phyloP scores from a whole-genome alignment of 495 filamentous ascomycete genomes.

The Xylaria longipes region DNA sequence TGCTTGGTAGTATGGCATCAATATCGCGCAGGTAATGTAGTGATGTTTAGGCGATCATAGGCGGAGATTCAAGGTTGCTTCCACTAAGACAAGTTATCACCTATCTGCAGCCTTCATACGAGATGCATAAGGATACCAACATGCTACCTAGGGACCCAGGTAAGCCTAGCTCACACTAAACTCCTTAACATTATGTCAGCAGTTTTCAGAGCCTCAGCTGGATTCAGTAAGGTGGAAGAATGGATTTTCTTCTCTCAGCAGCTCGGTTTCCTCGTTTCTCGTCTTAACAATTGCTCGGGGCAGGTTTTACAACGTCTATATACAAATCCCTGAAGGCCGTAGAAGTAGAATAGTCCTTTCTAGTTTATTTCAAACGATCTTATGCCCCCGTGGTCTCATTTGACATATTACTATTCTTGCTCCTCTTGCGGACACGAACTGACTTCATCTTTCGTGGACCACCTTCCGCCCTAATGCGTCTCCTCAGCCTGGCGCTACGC shows the following conservation, averaged over 20 bases:
- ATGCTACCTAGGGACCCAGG: not conserved
- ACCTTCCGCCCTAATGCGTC: slow-evolving; percentile 16
- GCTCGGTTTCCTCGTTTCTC: not conserved
- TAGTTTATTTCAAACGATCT: not conserved
- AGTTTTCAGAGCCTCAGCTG: not conserved
- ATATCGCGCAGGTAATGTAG: not conserved
- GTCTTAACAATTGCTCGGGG: not conserved
- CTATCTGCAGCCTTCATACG: not conserved
- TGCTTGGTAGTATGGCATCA: not conserved
- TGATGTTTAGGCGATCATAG: no score
- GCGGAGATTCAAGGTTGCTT: no score
- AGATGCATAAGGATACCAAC: not conserved
- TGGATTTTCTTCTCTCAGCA: not conserved
- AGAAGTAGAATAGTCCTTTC: not conserved
- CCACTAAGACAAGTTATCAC: not conserved
- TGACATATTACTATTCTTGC: slow-evolving; percentile 9
- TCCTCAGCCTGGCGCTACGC: slow-evolving; percentile 7
- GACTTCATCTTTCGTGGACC: slow-evolving; percentile 13
- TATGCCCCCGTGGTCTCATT: not conserved
- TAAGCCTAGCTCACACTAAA: not conserved
- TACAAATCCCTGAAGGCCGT: not conserved
- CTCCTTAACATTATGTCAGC: not conserved
- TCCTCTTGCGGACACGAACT: slow-evolving; percentile 15
- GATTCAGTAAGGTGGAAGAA: not conserved
- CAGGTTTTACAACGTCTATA: not conserved